Conservation (phyloP, 2,329 filamentous ascomycete species). For the Escovopsis sp. region DNA sequence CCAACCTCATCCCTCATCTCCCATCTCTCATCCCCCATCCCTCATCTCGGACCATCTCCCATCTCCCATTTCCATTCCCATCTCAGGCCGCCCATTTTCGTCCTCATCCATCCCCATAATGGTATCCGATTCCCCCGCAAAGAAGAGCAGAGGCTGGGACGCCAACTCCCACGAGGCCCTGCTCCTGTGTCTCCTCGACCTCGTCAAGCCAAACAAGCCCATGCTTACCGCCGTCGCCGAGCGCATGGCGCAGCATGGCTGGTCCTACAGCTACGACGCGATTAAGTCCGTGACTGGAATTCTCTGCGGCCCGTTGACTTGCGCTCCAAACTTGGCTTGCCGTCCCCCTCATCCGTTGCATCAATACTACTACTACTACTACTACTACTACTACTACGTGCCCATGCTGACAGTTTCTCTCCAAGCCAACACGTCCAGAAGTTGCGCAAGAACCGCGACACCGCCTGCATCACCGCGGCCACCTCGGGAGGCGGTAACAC, state of each 20-base stretch:
- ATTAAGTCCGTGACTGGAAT: slow-evolving; percentile 21
- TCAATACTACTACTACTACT: no score
- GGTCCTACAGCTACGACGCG: slow-evolving; percentile 23
- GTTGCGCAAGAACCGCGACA: slow-evolving; percentile 23
- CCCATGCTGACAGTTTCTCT: slow-evolving; percentile 7
- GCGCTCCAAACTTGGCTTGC: neutral
- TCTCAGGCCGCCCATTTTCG: neutral
- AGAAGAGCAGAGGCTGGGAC: slow-evolving; percentile 19
- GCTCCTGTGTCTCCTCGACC: slow-evolving; percentile 21
- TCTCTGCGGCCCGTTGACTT: neutral
- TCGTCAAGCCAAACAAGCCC: slow-evolving; percentile 20
- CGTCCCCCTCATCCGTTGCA: no score
- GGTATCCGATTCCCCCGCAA: slow-evolving; percentile 1
- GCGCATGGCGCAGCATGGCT: slow-evolving; percentile 21
- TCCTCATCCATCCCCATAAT: neutral
- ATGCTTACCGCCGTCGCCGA: slow-evolving; percentile 18
- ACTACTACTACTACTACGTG: slow-evolving; percentile 6
- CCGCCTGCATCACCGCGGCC: slow-evolving; percentile 9
- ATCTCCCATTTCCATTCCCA: no score
- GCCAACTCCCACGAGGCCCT: slow-evolving; percentile 24
- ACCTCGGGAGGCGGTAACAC: slow-evolving; percentile 8
- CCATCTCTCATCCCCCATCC: no score
- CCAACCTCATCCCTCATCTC: no score
- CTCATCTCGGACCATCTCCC: no score
- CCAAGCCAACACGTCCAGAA: slow-evolving; percentile 32